Evolutionary conservation across 768 basidiomycete species (phyloP), one percentile per base, ranked within the genome.

Genomic region (Mycena leptocephala): DNA sequence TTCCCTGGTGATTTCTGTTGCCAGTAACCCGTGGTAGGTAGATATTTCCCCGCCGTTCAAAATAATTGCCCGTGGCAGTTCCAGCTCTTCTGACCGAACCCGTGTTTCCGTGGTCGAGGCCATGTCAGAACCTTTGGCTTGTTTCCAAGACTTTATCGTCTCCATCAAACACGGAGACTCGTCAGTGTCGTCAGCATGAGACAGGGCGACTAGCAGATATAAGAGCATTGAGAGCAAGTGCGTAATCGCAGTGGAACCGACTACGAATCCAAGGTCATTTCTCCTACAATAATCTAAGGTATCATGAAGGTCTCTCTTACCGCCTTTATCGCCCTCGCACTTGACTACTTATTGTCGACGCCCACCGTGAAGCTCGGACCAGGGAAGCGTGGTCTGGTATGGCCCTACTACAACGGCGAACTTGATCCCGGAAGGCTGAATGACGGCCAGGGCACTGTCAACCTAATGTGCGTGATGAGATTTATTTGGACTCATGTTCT

Each of bases 301-400:
- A n/a, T n/a, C n/a, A 72, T 72, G 71, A 64, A 56, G 61, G 32
- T 55, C 61, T 56, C 62, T 32, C 26, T 72, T 56, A 16, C 71
- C 51, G 37, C 51, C 71, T 32, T 72, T 51, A 46, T 71, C 51
- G 26, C 71, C 35, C 62, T 65, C 22, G 71, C 71, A 53, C 33
- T 70, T 24, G 68, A 16, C 28, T 72, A 22, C 5, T n/a, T 39
- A 24, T 65, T 48, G 18, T 59, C 59, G 46, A 51, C 51, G 26
- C 62, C 63, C 71, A 48, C 37, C 48, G 48, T 39, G 48, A 9
- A 33, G 13, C 48, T 53, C 30, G 72, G 72, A 56, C 72, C 72
- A 22, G 72, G 72, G 43, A 74, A 74, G 37, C 72, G 72, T 20
- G 72, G 72, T 26, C 72, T 74, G 1, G 64, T n/a, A 41, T 74